Evolutionary conservation across 2,329 filamentous ascomycete species (phyloP).

Genomic region (Leptographium wingfieldii): DNA sequence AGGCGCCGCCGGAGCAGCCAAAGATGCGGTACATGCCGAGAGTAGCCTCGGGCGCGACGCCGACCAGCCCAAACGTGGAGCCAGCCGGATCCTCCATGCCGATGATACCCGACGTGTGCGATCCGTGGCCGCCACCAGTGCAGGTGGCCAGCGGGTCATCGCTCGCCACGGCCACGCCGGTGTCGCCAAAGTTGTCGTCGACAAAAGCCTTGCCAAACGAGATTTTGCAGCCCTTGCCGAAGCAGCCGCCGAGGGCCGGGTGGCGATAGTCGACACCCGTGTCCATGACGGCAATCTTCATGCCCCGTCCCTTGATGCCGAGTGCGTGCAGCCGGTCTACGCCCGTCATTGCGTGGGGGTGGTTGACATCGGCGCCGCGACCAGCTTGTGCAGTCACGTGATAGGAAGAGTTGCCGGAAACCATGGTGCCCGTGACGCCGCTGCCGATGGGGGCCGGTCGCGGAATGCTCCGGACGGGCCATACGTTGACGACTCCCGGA

Average conservation of each 20-base stretch:
- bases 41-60: slow-evolving; percentile 42
- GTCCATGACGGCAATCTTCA: slow-evolving; percentile 40
- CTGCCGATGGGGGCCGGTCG: background rate
- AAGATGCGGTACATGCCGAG: slow-evolving; percentile 46
- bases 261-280: slow-evolving; percentile 22
- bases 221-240: slow-evolving; percentile 11
- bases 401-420: background rate
- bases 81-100: slow-evolving; percentile 40
- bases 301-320: slow-evolving; percentile 37
- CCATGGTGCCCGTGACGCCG: background rate
- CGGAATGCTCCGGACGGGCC: background rate
- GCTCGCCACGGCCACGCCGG: slow-evolving; percentile 29
- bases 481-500: background rate
- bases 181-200: slow-evolving; percentile 22
- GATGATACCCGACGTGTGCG: slow-evolving; percentile 49
- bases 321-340: slow-evolving; percentile 39
- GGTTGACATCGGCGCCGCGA: background rate
- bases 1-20: slow-evolving; percentile 36
- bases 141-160: slow-evolving; percentile 37
- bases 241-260: slow-evolving; percentile 23
- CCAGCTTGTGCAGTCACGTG: background rate
- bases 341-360: slow-evolving; percentile 42
- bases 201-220: slow-evolving; percentile 11
- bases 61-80: slow-evolving; percentile 33
- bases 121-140: slow-evolving; percentile 40